These are phyloP conservation scores for Aurifilum marmelostoma DNA, from an alignment of 2,329 filamentous ascomycete species.

Conservation along the genomic window DNA sequence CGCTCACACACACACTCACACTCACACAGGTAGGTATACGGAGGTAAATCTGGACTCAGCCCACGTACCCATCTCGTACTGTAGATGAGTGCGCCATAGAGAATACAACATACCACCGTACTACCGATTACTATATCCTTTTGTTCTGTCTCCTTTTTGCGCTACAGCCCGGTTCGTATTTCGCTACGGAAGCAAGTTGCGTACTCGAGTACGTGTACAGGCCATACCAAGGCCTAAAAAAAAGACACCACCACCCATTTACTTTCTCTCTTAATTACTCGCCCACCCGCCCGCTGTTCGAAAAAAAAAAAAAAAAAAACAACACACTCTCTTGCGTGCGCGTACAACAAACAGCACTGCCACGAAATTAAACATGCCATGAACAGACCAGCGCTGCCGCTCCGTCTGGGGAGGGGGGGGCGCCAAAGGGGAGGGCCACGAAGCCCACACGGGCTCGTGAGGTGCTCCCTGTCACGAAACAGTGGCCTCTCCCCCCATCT, in stretches of 20 bases:
- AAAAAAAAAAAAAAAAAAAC: background rate
- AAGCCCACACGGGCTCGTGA: slow-evolving; percentile 1
- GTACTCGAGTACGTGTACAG: slow-evolving; percentile 1
- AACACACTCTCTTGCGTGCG: background rate
- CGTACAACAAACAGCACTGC: background rate
- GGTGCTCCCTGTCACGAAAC: slow-evolving; percentile 9
- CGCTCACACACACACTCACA: background rate
- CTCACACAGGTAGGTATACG: too few species aligned
- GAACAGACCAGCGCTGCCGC: background rate
- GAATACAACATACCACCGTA: background rate
- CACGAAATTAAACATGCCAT: background rate
- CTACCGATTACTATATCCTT: too few species aligned
- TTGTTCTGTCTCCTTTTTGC: background rate
- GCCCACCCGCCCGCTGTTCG: background rate
- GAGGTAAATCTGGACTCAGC: background rate
- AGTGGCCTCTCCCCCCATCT: background rate
- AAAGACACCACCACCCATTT: background rate
- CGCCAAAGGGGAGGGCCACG: background rate
- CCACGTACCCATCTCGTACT: background rate
- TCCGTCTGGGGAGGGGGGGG: background rate
- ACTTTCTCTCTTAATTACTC: background rate
- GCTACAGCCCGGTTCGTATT: background rate
- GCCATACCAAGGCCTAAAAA: background rate
- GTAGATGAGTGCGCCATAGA: background rate
- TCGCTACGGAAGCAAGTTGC: background rate